Base-by-base conservation (phyloP, 306 rosid species). In the Arachis hypogaea region DNA sequence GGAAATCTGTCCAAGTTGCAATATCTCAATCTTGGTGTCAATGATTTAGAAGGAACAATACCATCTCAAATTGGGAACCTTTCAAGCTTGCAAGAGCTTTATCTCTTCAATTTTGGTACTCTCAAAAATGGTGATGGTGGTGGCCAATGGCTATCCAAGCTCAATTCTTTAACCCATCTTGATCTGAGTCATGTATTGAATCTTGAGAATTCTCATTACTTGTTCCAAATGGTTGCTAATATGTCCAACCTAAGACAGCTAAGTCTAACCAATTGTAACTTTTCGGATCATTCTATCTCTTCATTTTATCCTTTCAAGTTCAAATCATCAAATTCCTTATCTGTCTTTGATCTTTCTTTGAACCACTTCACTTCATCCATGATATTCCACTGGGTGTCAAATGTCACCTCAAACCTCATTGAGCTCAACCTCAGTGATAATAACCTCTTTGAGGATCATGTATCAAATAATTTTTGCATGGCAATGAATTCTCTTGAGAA, bases 41-140 rank as follows among this genome's bases (percentile, higher is more conserved):
- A 66, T 66, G 0, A 0, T 28, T 41, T 81, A 1, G 58, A 5
- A 59, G 82, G 81, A 6, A 71, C 44, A 0, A 52, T 76, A 11
- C 81, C 82, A 9, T 55, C 54, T 47, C 78, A 81, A 60, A 78
- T 81, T 14, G 82, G 82, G 36, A 73, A 60, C 2, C 82, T 82
- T 44, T 68, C 80, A 14, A 63, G 41, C 11, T 78, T 82, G 42
- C 69, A 18, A 5, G 9, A 9, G 41, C 55, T 64, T 9, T 3
- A 9, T 64, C 69, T 64, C 45, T 8, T 0, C 54, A 9, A 16
- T 22, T 0, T 1, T 12, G 55, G 5, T 12, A 40, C 5, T 64
- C 69, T 64, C 9, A 43, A 64, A 64, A 18, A 18, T 45, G 40
- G 14, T 4, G 11, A 44, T 18, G 14, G 11, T 33, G 5, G 4